phyloP scores from a whole-genome alignment of 176 grass and related monocot genomes.

The Oryza brachyantha region DNA sequence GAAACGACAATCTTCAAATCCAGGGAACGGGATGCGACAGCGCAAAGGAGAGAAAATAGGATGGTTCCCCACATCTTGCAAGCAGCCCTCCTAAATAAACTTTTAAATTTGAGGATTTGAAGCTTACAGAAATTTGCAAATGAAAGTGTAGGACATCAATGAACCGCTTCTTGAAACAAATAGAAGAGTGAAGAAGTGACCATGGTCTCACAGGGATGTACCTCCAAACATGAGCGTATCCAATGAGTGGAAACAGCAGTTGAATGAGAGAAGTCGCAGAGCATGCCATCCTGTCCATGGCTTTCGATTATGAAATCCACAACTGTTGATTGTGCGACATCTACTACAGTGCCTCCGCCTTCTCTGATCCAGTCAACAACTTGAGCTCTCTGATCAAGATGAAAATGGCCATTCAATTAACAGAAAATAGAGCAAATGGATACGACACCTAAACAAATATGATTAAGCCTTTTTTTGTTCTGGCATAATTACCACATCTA shows the following conservation, averaged over 20 bases:
- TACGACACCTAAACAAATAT: not conserved
- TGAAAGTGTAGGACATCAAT: constrained; percentile 9
- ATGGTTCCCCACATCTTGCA: constrained; percentile 83
- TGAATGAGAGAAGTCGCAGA: constrained; percentile 39
- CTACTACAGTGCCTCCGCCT: constrained; percentile 64
- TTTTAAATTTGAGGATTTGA: constrained; percentile 32
- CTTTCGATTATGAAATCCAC: constrained; percentile 68
- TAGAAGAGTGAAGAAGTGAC: constrained; percentile 13
- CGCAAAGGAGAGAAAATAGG: constrained; percentile 86
- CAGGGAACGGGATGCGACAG: constrained; percentile 70
- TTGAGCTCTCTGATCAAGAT: constrained; percentile 71
- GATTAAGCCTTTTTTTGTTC: not conserved
- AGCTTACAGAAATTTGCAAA: constrained; percentile 19
- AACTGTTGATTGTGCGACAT: constrained; percentile 45
- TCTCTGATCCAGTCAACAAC: constrained; percentile 78
- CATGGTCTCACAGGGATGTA: constrained; percentile 30
- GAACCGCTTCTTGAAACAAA: constrained; percentile 12
- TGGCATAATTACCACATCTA: not conserved
- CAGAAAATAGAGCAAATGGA: constrained; percentile 21
- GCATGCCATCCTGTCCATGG: constrained; percentile 50
- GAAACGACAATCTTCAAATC: constrained; percentile 59
- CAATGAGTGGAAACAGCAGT: constrained; percentile 87
- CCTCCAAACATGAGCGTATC: constrained; percentile 87
- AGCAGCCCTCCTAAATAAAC: constrained; percentile 59
- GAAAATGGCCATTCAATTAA: constrained; percentile 28